A percentile compares a stretch with the other conserved stretches of the same genome.
These are phyloP conservation scores for Nitzschia sp. DNA, from an alignment of 108 stramenopile genomes.

Conservation along the genomic window DNA sequence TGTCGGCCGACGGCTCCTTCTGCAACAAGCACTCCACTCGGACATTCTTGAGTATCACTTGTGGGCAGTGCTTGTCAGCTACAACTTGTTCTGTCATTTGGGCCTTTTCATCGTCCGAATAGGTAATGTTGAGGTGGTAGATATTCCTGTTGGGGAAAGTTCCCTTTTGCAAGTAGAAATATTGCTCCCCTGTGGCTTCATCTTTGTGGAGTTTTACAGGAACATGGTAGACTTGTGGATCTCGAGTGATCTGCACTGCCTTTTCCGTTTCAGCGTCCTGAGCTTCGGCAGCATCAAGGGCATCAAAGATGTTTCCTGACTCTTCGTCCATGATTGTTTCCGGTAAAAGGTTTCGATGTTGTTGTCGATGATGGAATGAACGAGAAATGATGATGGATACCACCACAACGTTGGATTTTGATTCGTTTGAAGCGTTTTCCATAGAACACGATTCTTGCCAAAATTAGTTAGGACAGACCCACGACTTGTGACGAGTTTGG, in stretches of 20 bases:
- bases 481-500: too few relatives aligned
- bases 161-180: conserved; percentile 18
- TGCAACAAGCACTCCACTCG: conserved; percentile 1
- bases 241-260: neutral
- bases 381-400: too few relatives aligned
- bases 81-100: conserved; percentile 15
- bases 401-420: too few relatives aligned
- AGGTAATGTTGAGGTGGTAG: conserved; percentile 5
- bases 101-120: conserved; percentile 6
- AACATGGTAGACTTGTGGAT: conserved; percentile 6
- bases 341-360: neutral
- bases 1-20: neutral
- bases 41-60: conserved; percentile 18
- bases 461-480: too few relatives aligned
- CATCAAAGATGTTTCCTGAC: conserved; percentile 10
- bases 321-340: neutral
- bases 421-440: too few relatives aligned
- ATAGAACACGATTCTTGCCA: too few relatives aligned
- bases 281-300: conserved; percentile 3
- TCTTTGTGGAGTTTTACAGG: conserved; percentile 12
- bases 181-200: conserved; percentile 14
- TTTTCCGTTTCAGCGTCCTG: conserved; percentile 1
- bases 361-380: neutral
- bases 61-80: conserved; percentile 12
- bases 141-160: conserved; percentile 17